Evolutionary conservation across 768 basidiomycete genomes (phyloP).

Genomic region (Termitomyces sp.): DNA sequence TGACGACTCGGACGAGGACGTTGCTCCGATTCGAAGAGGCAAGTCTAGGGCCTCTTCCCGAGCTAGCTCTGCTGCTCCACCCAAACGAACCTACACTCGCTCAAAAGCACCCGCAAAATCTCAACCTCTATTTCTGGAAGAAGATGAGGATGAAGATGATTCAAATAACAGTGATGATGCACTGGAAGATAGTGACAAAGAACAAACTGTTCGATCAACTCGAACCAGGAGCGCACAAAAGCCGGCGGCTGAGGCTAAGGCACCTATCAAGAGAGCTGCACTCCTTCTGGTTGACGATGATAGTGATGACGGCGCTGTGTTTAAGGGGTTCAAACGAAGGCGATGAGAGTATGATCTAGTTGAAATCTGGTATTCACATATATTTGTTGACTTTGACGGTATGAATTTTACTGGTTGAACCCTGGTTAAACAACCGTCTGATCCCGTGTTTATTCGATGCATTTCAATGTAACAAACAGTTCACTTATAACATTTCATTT

Average conservation of each 20-base stretch:
- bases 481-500: too few species aligned
- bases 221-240: slow-evolving; percentile 16
- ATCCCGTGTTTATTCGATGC: not conserved
- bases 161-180: slow-evolving; percentile 21
- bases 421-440: not conserved
- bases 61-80: slow-evolving; percentile 19
- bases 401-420: too few species aligned
- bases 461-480: not conserved
- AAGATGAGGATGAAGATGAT: slow-evolving; percentile 35
- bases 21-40: slow-evolving; percentile 12
- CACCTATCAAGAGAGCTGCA: slow-evolving; percentile 25
- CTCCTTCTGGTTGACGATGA: slow-evolving; percentile 56
- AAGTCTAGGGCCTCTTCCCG: slow-evolving; percentile 25
- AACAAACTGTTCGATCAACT: slow-evolving; percentile 26
- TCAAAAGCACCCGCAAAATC: slow-evolving; percentile 27
- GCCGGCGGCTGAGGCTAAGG: slow-evolving; percentile 21
- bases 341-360: not conserved
- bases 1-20: slow-evolving; percentile 26
- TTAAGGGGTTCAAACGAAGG: slow-evolving; percentile 51
- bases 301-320: slow-evolving; percentile 69
- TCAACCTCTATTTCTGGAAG: slow-evolving; percentile 49
- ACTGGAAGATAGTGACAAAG: slow-evolving; percentile 20
- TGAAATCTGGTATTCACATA: not conserved
- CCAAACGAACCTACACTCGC: slow-evolving; percentile 15
- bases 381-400: not conserved